Evolutionary conservation across 2,329 filamentous ascomycete species (phyloP), one percentile per base, ranked within the genome.

Genomic region (Raffaelea albimanens): DNA sequence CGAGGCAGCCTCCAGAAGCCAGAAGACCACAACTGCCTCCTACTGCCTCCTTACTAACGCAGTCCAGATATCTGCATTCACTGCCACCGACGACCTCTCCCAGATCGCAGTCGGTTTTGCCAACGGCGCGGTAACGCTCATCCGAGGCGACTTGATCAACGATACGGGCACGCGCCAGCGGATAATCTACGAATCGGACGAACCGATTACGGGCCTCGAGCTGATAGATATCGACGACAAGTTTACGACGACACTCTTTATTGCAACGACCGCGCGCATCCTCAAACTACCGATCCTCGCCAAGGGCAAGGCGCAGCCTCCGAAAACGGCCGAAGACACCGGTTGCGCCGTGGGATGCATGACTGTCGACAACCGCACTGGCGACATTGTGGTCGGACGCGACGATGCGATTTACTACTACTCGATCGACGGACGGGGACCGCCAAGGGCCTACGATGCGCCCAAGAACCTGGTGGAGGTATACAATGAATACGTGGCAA

Each of bases 321-420:
- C 91, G 3, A 85, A 90, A 55, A 87, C 87, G 0, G 73, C 97
- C 18, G 93, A 97, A 61, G 90, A 97, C 59, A 75, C 79, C 18
- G 93, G 93, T 2, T 97, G 91, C 59, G 90, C 80, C 11, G 80
- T 95, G n/a, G 90, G 89, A 1, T 98, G 94, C 64, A 95, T 98
- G 87, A 86, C 88, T 0, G 74, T 91, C 13, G 88, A 96, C 62
- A 80, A 77, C 51, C 75, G 78, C 52, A 85, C 82, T 0, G 87
- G 85, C 5, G 87, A 96, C 54, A 82, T 98, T 19, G 78, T 98
- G 3, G 84, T 98, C n/a, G 93, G 85, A 1, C 75, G 93, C 51
- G 88, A 96, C 56, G 94, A 98, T 74, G 93, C 91, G 8, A 85
- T 98, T 46, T 97, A 97, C 66, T 90, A 87, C 50, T 98, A 97